Conservation (phyloP, 2,329 filamentous ascomycete genomes). For the Botrytis medusae region DNA sequence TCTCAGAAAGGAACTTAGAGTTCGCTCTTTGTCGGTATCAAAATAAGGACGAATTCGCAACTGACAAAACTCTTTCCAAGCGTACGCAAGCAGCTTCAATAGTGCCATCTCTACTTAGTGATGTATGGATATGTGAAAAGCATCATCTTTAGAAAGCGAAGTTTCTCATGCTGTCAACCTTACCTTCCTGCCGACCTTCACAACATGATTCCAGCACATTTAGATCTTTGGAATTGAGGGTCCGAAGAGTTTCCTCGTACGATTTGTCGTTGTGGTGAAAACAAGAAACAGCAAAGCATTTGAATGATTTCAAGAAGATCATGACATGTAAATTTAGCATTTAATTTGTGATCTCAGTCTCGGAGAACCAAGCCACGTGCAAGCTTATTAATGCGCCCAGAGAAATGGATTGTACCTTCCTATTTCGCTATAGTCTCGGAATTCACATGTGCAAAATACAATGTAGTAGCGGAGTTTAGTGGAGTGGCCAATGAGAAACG, state of each 20-base stretch:
- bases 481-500: neutral
- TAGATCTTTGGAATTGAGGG: neutral
- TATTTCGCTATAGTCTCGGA: neutral
- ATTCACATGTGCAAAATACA: neutral
- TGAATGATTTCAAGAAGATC: neutral
- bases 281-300: neutral
- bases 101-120: slow-evolving; percentile 4
- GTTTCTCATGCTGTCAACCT: neutral
- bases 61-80: neutral
- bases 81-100: neutral
- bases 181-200: neutral
- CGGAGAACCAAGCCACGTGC: neutral
- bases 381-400: neutral
- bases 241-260: neutral
- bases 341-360: neutral
- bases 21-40: neutral
- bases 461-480: neutral
- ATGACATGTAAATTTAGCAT: neutral
- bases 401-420: neutral
- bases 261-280: neutral
- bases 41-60: neutral
- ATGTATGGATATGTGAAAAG: neutral
- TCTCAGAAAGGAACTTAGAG: neutral
- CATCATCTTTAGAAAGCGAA: neutral
- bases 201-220: neutral